Percentiles rank a stretch among this genome's conserved stretches.
phyloP scores from a whole-genome alignment of 129 eudicot species.

The Artemisia argyi region DNA sequence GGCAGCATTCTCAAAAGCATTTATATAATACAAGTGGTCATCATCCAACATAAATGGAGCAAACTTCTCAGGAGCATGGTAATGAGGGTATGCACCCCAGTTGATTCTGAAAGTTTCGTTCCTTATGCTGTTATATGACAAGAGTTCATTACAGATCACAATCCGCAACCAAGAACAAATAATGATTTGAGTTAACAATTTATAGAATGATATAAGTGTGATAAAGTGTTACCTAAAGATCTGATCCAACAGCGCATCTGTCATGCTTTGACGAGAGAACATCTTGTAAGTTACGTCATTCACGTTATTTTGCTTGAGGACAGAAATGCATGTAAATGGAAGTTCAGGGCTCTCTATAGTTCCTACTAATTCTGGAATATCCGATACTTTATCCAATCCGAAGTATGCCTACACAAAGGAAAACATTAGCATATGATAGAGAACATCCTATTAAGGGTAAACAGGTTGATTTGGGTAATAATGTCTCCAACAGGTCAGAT shows the following conservation, averaged over 20 bases:
- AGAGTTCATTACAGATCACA: conserved; percentile 7
- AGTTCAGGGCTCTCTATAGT: conserved; percentile 66
- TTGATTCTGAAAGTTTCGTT: conserved; percentile 69
- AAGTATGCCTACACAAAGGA: conserved; percentile 65
- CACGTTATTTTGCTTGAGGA: conserved; percentile 62
- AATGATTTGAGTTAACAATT: not conserved
- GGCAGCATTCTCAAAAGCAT: conserved; percentile 96
- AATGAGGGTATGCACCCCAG: conserved; percentile 98
- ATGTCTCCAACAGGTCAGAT: not conserved
- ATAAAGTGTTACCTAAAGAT: conserved; percentile 63
- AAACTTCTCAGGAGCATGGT: conserved; percentile 86
- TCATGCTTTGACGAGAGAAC: conserved; percentile 78
- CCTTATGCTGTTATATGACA: conserved; percentile 51
- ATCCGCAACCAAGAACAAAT: not conserved
- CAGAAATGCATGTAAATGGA: conserved; percentile 78
- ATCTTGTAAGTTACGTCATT: conserved; percentile 83
- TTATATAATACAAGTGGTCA: conserved; percentile 71
- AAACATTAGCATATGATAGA: conserved; percentile 1
- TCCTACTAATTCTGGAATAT: conserved; percentile 79
- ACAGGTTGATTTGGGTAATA: not conserved
- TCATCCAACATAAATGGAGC: conserved; percentile 80
- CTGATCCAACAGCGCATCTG: conserved; percentile 64
- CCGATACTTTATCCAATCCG: conserved; percentile 52
- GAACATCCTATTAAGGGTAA: not conserved
- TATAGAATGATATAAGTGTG: not conserved